These are phyloP conservation scores for Insectozyma bohioensis DNA, from an alignment of 1,139 yeast species.

Conservation along the genomic window DNA sequence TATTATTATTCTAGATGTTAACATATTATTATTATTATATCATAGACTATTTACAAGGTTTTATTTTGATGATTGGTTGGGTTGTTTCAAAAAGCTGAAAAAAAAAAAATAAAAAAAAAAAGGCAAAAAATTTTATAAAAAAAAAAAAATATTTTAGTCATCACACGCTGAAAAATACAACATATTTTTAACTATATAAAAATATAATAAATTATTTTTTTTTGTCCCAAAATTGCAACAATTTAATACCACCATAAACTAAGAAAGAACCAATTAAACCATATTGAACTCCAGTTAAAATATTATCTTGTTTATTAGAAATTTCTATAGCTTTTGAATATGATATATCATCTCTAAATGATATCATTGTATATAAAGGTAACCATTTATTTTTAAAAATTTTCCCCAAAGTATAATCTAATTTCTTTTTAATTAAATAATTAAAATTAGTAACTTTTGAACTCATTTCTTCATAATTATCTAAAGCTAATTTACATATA, in stretches of 20 bases:
- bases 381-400: conserved; percentile 56
- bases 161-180: background rate
- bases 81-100: background rate
- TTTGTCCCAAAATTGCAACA: conserved; percentile 1
- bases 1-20: too few species aligned
- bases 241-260: conserved; percentile 11
- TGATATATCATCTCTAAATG: conserved; percentile 79
- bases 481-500: conserved; percentile 75
- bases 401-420: conserved; percentile 66
- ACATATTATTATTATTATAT: too few species aligned
- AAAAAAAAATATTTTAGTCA: conserved; percentile 1
- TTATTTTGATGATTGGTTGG: conserved; percentile 1
- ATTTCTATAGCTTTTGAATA: conserved; percentile 70
- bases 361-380: conserved; percentile 89
- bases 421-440: conserved; percentile 63
- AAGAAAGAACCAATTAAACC: conserved; percentile 19
- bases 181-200: background rate
- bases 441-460: conserved; percentile 68
- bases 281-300: conserved; percentile 32
- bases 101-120: conserved; percentile 3
- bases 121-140: background rate
- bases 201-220: too few species aligned
- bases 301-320: conserved; percentile 49
- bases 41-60: conserved; percentile 1
- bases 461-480: conserved; percentile 86